A percentile compares a stretch with the other conserved stretches of the same genome.
These are phyloP conservation scores for Phytophthora aleatoria DNA, from an alignment of 352 stramenopile genomes.

Conservation along the genomic window DNA sequence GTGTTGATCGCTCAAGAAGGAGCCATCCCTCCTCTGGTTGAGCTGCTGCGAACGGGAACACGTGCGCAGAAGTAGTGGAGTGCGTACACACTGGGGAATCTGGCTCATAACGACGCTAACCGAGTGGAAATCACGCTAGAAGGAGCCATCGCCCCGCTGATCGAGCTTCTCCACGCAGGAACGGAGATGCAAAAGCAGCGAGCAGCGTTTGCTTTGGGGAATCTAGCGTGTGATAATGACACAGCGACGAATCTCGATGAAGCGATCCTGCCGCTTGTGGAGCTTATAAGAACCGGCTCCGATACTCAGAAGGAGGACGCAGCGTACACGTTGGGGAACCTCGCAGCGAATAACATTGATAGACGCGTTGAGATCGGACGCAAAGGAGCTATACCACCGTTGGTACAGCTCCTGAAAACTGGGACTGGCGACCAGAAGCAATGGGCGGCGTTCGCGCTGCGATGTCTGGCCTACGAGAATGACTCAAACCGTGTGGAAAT, in stretches of 20 bases:
- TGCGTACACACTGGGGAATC: conserved; percentile 21
- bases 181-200: conserved; percentile 25
- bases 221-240: conserved; percentile 25
- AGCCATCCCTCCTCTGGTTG: conserved; percentile 17
- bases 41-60: conserved; percentile 7
- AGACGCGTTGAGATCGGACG: conserved; percentile 23
- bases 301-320: conserved; percentile 28
- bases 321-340: conserved; percentile 19
- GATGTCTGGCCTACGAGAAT: conserved; percentile 8
- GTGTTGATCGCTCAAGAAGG: conserved; percentile 27
- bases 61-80: conserved; percentile 27
- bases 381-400: conserved; percentile 20
- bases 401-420: conserved; percentile 10
- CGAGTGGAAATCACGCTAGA: conserved; percentile 15
- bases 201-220: conserved; percentile 23
- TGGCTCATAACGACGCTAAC: conserved; percentile 29
- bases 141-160: conserved; percentile 16
- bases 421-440: conserved; percentile 15
- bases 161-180: conserved; percentile 14
- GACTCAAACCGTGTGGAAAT: conserved; percentile 1
- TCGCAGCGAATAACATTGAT: conserved; percentile 10
- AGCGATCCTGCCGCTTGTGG: conserved; percentile 24
- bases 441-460: conserved; percentile 8
- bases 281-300: conserved; percentile 19
- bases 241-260: conserved; percentile 11